These are phyloP conservation scores for Sphagnum contortum DNA, from an alignment of 225 moss, liverwort and hornwort genomes.

Conservation along the genomic window DNA sequence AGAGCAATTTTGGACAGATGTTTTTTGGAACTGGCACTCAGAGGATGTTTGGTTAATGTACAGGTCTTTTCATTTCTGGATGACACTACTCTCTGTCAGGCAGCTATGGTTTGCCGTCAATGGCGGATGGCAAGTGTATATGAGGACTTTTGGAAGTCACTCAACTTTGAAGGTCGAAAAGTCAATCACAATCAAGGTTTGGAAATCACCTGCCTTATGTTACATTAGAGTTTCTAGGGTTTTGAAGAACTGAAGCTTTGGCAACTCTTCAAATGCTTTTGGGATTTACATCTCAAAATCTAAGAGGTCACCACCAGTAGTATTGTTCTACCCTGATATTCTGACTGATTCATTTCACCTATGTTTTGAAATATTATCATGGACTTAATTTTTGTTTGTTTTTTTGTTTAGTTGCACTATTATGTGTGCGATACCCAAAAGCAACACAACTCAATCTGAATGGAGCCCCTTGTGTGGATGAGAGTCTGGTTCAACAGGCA, in stretches of 20 bases:
- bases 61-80: slow-evolving; percentile 94
- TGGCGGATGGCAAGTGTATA: slow-evolving; percentile 92
- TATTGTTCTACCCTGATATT: no score
- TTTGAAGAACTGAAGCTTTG: no score
- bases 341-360: no score
- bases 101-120: slow-evolving; percentile 92
- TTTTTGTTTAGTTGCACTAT: slow-evolving; percentile 58
- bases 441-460: slow-evolving; percentile 82
- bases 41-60: not conserved
- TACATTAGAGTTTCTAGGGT: no score
- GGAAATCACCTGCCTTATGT: no score
- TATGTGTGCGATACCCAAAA: slow-evolving; percentile 85
- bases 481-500: slow-evolving; percentile 62
- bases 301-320: no score
- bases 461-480: slow-evolving; percentile 78
- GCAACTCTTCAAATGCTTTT: no score
- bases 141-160: slow-evolving; percentile 94
- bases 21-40: not conserved
- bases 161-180: slow-evolving; percentile 82
- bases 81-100: slow-evolving; percentile 71
- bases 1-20: no score
- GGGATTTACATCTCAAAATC: no score
- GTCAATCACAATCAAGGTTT: slow-evolving; percentile 80
- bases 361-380: no score
- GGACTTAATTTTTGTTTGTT: not conserved